Evolutionary conservation across 495 filamentous ascomycete genomes (phyloP), one percentile per base, ranked within the genome.

Genomic region (Penicillium samsonianum): DNA sequence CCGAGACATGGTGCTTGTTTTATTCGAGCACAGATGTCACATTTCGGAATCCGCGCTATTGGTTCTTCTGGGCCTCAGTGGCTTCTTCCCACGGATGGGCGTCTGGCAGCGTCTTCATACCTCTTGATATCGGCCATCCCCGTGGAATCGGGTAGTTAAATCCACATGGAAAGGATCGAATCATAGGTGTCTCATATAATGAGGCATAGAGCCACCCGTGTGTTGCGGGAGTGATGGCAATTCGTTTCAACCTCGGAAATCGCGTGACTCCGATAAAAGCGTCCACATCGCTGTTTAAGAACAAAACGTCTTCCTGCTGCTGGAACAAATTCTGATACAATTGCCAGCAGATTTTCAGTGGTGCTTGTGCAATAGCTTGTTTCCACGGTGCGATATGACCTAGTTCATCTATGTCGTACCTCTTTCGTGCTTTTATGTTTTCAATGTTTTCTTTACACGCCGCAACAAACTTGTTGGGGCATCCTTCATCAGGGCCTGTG

Each of bases 101-200:
- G 23, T 25, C 2, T 47, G 35, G 22, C 35, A 50, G 26, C 33
- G 4, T 57, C 28, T 26, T 19, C 38, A 42, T 49, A 40, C 19
- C 16, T 38, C 44, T 17, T 5, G 20, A 60, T 53, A 8, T 47
- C 38, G 35, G 65, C 71, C 66, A 73, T 50, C 62, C 64, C n/a
- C 65, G 63, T 7, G 59, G 63, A 45, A 70, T 66, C 14, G 62
- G 63, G 50, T 73, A 73, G 45, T 70, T 68, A 26, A 70, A 70
- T 26, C 62, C 64, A 26, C 55, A 50, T 42, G 67, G 65, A 41
- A 74, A 70, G 23, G 53, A 53, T 25, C 65, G 67, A 26, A 74
- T 72, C 61, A 68, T 72, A 16, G 67, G 67, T 25, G 69, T 74
- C 45, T 69, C 53, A 48, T 72, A 72, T 11, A 70, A 45, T n/a